Evolutionary conservation across 2,329 filamentous ascomycete genomes (phyloP).

Genomic region (Biscogniauxia mediterranea): DNA sequence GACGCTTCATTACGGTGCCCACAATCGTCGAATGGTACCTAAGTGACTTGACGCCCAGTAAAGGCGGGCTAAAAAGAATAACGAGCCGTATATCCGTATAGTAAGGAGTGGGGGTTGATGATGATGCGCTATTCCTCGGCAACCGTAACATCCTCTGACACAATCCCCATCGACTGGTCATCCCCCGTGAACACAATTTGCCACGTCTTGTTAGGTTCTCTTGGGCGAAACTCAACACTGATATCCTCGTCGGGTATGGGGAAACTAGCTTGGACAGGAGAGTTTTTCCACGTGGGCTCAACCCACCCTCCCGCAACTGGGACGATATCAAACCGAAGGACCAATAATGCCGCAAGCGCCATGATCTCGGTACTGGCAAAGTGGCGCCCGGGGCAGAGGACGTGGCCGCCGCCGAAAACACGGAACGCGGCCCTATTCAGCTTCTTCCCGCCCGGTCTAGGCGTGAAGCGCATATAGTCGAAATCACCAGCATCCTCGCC

Average conservation of each 20-base stretch:
- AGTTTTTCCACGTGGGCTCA: neutral
- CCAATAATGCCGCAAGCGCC: conserved; percentile 4
- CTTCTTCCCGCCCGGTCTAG: conserved; percentile 4
- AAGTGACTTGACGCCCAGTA: no score
- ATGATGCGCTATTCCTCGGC: no score
- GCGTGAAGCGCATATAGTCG: conserved; percentile 13
- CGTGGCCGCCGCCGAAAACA: conserved; percentile 10
- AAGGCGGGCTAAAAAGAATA: no score
- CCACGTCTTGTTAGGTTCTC: neutral
- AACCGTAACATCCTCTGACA: conserved; percentile 2
- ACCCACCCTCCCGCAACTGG: conserved; percentile 2
- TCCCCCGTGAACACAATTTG: conserved; percentile 4
- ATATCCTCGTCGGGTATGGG: conserved; percentile 12
- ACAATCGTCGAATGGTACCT: no score
- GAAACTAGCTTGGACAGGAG: conserved; percentile 1
- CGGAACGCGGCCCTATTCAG: conserved; percentile 7
- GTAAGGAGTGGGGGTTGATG: no score
- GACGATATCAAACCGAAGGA: conserved; percentile 7
- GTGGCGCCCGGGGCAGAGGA: conserved; percentile 11
- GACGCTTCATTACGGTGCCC: no score
- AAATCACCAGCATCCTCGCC: conserved; percentile 13
- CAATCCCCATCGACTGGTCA: conserved; percentile 4
- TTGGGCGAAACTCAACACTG: conserved; percentile 3
- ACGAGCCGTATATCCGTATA: no score
- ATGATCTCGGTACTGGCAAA: conserved; percentile 12